Evolutionary conservation across 768 basidiomycete species (phyloP).

Genomic region (Tephrocybe sp.): DNA sequence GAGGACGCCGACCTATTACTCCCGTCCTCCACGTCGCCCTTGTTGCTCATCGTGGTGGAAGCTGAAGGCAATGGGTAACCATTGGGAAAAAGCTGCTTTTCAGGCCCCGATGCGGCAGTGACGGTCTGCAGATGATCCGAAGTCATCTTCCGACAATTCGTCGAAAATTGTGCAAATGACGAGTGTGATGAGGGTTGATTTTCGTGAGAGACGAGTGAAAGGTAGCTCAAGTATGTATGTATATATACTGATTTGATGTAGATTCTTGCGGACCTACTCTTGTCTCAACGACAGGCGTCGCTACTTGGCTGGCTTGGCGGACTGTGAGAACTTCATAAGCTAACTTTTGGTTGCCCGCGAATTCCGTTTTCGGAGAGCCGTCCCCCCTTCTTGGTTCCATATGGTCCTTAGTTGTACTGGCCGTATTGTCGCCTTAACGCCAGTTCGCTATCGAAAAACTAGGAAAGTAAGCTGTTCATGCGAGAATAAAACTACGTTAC

Average conservation of each 20-base stretch:
- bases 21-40: slow-evolving; percentile 13
- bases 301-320: background rate
- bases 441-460: no score
- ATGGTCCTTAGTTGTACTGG: no score
- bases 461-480: no score
- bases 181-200: background rate
- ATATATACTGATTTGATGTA: background rate
- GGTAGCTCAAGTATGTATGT: background rate
- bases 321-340: background rate
- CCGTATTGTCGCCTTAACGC: no score
- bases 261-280: background rate
- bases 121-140: slow-evolving; percentile 7
- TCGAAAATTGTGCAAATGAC: background rate
- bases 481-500: no score
- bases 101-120: background rate
- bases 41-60: slow-evolving; percentile 10
- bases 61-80: background rate
- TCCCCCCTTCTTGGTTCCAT: no score
- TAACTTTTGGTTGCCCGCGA: background rate
- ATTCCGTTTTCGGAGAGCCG: slow-evolving; percentile 1
- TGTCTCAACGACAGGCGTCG: background rate
- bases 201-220: no score
- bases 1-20: slow-evolving; percentile 1
- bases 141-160: background rate
- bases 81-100: slow-evolving; percentile 1